Evolutionary conservation across 768 basidiomycete genomes (phyloP), one percentile per base, ranked within the genome.

Genomic region (Tulasnella sp.): DNA sequence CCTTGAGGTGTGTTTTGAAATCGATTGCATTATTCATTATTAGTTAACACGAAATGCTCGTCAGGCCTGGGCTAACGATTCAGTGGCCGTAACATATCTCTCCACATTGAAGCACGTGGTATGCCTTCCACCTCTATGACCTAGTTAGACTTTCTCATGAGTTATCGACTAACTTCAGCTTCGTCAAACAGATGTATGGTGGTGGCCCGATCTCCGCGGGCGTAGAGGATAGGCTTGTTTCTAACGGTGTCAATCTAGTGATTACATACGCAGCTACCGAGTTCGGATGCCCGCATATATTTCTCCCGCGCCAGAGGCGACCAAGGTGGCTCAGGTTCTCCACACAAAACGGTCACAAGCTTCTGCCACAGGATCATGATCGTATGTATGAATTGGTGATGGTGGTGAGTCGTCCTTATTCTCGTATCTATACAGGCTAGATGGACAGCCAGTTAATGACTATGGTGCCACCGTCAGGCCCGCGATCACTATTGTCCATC

Each of bases 401-500:
- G 5, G 34, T 38, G 34, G 34, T 38, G 34, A 38, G 34, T 38
- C 7, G 5, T 5, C 34, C 34, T 38, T 15, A 38, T 38, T 5
- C 15, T 38, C 5, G 5, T 38, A 38, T 38, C 7, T 38, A 7
- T 38, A 38, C 15, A 7, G 15, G 15, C 15, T 38, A 38, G 15
- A 38, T 7, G 15, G 34, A 38, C n/a, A 24, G 11, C 58, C 58
- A 17, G 51, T 51, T 24, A 30, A 27, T 13, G n/a, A 38, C 38
- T 51, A 32, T 17, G 13, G 43, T 29, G 11, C 55, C 49, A 2
- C 66, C 60, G 32, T 65, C 56, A 7, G 71, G 64, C 71, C 70
- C 72, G 19, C 27, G 43, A 61, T 32, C 29, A 61, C 49, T 34
- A 63, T 7, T 7, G 21, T 13, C 17, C n/a, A 7, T 5, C 26